Percentiles rank a stretch among this genome's conserved stretches.
Conservation (phyloP, 495 filamentous ascomycete genomes). For the Clohesyomyces aquaticus region DNA sequence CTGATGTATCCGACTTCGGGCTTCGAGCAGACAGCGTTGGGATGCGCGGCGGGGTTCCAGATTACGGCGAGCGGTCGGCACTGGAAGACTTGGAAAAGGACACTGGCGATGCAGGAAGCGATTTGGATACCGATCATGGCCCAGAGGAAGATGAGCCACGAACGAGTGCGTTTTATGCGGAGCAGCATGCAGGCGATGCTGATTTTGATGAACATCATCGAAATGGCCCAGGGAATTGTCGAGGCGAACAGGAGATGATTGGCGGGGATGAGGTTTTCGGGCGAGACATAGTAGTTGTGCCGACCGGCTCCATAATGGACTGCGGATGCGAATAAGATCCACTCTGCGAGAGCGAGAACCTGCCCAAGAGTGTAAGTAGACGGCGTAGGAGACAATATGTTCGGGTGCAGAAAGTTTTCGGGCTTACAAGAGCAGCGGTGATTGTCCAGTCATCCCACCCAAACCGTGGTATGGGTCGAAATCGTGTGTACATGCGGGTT, state of each 20-base stretch:
- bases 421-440: slow-evolving; percentile 18
- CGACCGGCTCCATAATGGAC: slow-evolving; percentile 41
- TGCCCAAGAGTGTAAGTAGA: slow-evolving; percentile 6
- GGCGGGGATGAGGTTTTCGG: slow-evolving; percentile 21
- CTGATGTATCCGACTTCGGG: slow-evolving; percentile 16
- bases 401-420: background rate
- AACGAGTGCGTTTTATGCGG: slow-evolving; percentile 39
- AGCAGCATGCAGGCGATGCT: slow-evolving; percentile 46
- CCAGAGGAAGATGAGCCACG: slow-evolving; percentile 41
- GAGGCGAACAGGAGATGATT: slow-evolving; percentile 40
- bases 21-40: slow-evolving; percentile 37
- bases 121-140: slow-evolving; percentile 39
- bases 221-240: slow-evolving; percentile 30
- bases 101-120: slow-evolving; percentile 34
- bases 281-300: slow-evolving; percentile 41
- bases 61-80: slow-evolving; percentile 42
- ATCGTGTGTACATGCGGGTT: slow-evolving; percentile 23
- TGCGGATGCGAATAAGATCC: slow-evolving; percentile 25
- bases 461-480: slow-evolving; percentile 7
- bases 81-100: slow-evolving; percentile 40
- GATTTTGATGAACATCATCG: slow-evolving; percentile 45
- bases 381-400: background rate
- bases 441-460: slow-evolving; percentile 39
- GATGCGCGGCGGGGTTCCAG: slow-evolving; percentile 40
- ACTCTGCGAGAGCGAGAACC: slow-evolving; percentile 24